Conservation (phyloP, 352 stramenopile genomes). For the Phytophthora macrochlamydospora region DNA sequence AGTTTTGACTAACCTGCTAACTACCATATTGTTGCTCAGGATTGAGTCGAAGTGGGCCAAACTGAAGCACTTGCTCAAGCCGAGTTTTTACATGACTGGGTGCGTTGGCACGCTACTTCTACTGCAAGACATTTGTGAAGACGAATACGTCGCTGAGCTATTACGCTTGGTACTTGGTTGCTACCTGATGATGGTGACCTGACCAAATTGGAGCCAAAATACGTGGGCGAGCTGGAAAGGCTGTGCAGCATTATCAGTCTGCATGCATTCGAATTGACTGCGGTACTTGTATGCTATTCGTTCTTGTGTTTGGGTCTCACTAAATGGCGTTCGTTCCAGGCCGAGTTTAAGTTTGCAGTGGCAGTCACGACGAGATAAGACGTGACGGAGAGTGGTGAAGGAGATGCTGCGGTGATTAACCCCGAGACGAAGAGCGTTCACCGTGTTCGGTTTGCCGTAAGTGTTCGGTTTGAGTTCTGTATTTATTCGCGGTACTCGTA, state of each 20-base stretch:
- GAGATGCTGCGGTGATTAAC: not conserved
- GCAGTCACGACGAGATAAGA: not conserved
- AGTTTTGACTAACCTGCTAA: not conserved
- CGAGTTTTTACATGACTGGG: not conserved
- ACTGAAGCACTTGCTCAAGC: constrained; percentile 1
- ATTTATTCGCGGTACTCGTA: not conserved
- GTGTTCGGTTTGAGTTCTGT: not conserved
- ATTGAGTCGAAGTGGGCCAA: constrained; percentile 11
- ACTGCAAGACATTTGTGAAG: constrained; percentile 1
- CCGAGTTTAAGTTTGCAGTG: not conserved
- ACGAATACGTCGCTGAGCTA: constrained; percentile 9
- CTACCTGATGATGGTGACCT: not conserved
- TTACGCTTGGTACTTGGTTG: not conserved
- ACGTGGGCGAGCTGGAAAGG: not conserved
- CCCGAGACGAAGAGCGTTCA: not conserved
- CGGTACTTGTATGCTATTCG: not conserved
- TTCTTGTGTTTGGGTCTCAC: not conserved
- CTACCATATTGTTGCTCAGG: not conserved
- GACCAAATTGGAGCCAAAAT: not conserved
- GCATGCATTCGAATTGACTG: not conserved
- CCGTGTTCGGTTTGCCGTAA: not conserved
- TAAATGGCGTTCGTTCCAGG: not conserved
- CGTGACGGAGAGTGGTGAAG: not conserved
- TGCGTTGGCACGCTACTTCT: not conserved
- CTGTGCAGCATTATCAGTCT: not conserved